A percentile compares a stretch with the other conserved stretches of the same genome.
Conservation (phyloP, 495 filamentous ascomycete genomes). For the Neurospora sp. region DNA sequence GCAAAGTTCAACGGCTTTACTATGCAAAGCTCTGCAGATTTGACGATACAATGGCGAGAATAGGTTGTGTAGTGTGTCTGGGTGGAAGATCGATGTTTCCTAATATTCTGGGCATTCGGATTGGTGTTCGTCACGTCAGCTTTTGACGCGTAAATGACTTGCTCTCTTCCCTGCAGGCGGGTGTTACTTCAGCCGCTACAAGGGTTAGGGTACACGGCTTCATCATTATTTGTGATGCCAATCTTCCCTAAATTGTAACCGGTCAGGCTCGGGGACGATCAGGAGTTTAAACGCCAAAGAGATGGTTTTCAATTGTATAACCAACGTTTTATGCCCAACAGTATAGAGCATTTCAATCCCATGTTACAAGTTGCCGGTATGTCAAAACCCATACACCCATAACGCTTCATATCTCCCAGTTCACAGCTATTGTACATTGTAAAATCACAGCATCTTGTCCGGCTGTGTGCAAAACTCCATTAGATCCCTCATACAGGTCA, state of each 20-base stretch:
- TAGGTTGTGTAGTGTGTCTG: background rate
- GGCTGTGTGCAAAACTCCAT: background rate
- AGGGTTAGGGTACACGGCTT: background rate
- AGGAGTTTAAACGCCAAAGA: background rate
- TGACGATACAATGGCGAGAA: background rate
- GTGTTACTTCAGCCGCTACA: background rate
- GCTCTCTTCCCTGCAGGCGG: background rate
- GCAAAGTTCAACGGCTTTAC: background rate
- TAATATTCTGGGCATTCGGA: background rate
- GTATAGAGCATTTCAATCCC: background rate
- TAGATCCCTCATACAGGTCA: background rate
- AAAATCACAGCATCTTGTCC: background rate
- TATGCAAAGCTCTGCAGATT: background rate
- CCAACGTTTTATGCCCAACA: background rate
- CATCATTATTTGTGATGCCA: background rate
- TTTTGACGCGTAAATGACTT: background rate
- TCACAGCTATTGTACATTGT: background rate
- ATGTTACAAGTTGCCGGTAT: background rate
- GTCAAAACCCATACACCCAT: background rate
- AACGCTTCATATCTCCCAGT: background rate
- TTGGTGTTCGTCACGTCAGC: constrained; percentile 3
- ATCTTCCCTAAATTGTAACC: background rate
- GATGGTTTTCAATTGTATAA: background rate
- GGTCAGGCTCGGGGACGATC: background rate
- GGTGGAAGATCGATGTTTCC: background rate